Percentiles rank a stretch among this genome's conserved stretches.
Conservation (phyloP, 352 stramenopile species). For the Globisporangium perplexum region DNA sequence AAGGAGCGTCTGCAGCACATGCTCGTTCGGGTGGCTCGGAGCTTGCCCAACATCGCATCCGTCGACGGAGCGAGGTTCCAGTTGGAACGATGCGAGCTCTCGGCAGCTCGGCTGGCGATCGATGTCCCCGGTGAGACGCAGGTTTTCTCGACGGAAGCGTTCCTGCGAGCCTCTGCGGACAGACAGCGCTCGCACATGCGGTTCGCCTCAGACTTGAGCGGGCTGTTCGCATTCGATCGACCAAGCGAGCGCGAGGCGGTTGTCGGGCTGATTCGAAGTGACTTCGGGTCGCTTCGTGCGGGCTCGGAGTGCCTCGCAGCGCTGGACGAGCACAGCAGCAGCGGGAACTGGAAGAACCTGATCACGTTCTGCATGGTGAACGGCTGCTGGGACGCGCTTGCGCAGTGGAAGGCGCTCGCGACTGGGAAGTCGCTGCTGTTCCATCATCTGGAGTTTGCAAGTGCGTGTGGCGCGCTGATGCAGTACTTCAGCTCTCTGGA, state of each 20-base stretch:
- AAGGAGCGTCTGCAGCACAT: constrained; percentile 26
- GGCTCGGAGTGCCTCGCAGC: background rate
- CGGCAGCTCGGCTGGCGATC: background rate
- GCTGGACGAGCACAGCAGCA: constrained; percentile 4
- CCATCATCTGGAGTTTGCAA: constrained; percentile 39
- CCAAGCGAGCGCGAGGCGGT: constrained; percentile 28
- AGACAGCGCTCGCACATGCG: constrained; percentile 49
- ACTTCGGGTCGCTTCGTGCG: constrained; percentile 11
- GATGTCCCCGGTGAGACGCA: background rate
- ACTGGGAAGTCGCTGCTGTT: constrained; percentile 17
- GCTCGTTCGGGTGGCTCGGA: constrained; percentile 21
- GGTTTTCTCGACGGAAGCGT: constrained; percentile 6
- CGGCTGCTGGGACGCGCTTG: constrained; percentile 48
- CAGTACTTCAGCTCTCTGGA: constrained; percentile 40
- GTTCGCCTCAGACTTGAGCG: constrained; percentile 37
- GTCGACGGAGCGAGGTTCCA: constrained; percentile 4
- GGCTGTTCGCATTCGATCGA: constrained; percentile 36
- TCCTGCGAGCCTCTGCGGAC: constrained; percentile 15
- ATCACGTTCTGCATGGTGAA: constrained; percentile 49
- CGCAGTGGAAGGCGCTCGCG: constrained; percentile 24
- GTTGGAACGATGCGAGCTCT: constrained; percentile 9
- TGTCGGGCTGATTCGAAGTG: constrained; percentile 23
- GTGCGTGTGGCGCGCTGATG: constrained; percentile 33
- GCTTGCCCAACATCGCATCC: constrained; percentile 21
- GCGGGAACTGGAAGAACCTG: constrained; percentile 28